phyloP scores from a whole-genome alignment of 768 basidiomycete species.

The Collybia nuda region DNA sequence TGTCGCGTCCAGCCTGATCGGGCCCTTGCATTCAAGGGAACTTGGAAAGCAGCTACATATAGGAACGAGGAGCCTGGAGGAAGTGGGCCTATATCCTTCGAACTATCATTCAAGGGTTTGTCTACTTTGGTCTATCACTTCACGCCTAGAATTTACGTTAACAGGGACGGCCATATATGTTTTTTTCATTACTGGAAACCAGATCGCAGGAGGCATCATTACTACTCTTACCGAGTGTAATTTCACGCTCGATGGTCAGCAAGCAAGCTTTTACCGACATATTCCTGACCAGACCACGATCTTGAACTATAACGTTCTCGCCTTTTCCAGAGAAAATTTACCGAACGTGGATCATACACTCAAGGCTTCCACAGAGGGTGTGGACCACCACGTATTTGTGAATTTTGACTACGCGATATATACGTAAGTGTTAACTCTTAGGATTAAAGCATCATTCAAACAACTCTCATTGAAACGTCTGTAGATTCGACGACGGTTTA shows the following conservation, averaged over 20 bases:
- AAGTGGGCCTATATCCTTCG: slow-evolving; percentile 10
- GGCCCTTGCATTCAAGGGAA: slow-evolving; percentile 8
- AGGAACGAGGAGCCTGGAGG: slow-evolving; percentile 2
- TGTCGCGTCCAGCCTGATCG: slow-evolving; percentile 13
- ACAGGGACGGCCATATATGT: slow-evolving; percentile 39
- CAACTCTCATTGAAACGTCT: neutral
- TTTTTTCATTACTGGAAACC: slow-evolving; percentile 36
- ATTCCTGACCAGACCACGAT: slow-evolving; percentile 18
- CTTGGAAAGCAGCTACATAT: slow-evolving; percentile 19
- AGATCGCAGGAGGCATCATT: slow-evolving; percentile 11
- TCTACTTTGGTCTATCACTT: neutral
- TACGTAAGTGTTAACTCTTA: slow-evolving; percentile 25
- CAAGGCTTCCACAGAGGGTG: slow-evolving; percentile 28
- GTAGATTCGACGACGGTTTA: too few species aligned
- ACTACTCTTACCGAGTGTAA: slow-evolving; percentile 23
- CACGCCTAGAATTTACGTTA: neutral
- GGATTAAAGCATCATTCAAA: too few species aligned
- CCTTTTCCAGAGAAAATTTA: slow-evolving; percentile 25
- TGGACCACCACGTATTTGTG: slow-evolving; percentile 26
- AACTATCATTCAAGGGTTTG: slow-evolving; percentile 16
- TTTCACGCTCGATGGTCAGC: slow-evolving; percentile 30
- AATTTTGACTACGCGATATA: slow-evolving; percentile 43
- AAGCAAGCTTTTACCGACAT: slow-evolving; percentile 21
- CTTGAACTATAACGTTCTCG: slow-evolving; percentile 28
- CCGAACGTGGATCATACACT: slow-evolving; percentile 27